Percentiles rank a stretch among this genome's conserved stretches.
Conservation (phyloP, 495 filamentous ascomycete genomes). For the Cenococcum geophilum region DNA sequence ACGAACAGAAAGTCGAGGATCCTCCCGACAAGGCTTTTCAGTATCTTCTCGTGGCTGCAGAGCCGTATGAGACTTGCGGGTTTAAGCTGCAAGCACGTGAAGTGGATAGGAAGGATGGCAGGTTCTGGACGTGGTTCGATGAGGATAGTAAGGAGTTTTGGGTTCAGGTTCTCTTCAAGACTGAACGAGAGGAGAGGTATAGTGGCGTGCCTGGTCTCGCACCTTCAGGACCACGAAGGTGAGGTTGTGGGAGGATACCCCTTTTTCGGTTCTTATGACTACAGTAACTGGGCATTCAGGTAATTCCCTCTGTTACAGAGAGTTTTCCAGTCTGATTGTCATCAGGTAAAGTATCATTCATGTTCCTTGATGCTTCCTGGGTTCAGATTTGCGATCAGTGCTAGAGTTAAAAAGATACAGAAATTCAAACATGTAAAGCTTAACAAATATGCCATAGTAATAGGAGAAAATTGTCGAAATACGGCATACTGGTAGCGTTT, state of each 20-base stretch:
- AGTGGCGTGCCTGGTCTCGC: slow-evolving; percentile 88
- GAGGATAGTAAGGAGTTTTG: slow-evolving; percentile 95
- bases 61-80: slow-evolving; percentile 94
- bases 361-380: neutral
- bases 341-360: neutral
- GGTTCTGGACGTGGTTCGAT: slow-evolving; percentile 94
- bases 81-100: slow-evolving; percentile 96
- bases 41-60: slow-evolving; percentile 90
- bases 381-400: neutral
- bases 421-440: neutral
- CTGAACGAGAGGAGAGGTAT: slow-evolving; percentile 93
- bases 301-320: neutral
- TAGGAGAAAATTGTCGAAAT: neutral
- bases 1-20: slow-evolving; percentile 92
- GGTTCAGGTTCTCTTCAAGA: slow-evolving; percentile 99
- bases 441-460: neutral
- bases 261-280: neutral
- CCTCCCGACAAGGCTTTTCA: slow-evolving; percentile 89
- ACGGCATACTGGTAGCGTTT: neutral
- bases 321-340: neutral
- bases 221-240: slow-evolving; percentile 40
- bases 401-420: neutral
- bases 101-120: slow-evolving; percentile 79
- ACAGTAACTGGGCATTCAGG: neutral
- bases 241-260: slow-evolving; percentile 1